phyloP scores from a whole-genome alignment of 2,329 filamentous ascomycete species.

The Pseudogymnoascus sp. region DNA sequence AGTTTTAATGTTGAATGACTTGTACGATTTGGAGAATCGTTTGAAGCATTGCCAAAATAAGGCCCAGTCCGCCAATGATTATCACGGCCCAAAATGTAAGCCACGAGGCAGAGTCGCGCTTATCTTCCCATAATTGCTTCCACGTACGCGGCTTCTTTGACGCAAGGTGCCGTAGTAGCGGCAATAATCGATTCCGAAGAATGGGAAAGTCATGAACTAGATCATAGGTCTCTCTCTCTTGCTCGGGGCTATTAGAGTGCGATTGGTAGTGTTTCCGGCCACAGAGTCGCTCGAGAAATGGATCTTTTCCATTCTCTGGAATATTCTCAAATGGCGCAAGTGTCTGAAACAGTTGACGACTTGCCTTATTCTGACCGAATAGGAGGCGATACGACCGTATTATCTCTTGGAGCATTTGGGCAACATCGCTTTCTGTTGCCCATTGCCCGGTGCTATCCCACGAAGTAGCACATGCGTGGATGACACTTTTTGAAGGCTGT shows the following conservation, averaged over 20 bases:
- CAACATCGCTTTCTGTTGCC: slow-evolving; percentile 17
- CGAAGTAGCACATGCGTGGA: slow-evolving; percentile 10
- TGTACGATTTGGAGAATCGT: slow-evolving; percentile 21
- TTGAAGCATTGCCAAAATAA: slow-evolving; percentile 20
- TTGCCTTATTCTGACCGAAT: slow-evolving; percentile 20
- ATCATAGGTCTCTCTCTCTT: slow-evolving; percentile 10
- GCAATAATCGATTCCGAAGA: not conserved
- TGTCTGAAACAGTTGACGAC: slow-evolving; percentile 17
- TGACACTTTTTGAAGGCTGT: not conserved
- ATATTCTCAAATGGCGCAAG: slow-evolving; percentile 10
- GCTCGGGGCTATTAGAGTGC: not conserved
- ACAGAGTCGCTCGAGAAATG: not conserved
- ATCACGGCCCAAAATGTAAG: slow-evolving; percentile 21
- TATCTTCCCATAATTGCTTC: slow-evolving; percentile 20
- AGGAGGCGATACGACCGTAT: slow-evolving; percentile 22
- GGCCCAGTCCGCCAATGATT: slow-evolving; percentile 18
- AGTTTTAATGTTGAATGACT: slow-evolving; percentile 11
- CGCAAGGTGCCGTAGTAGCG: not conserved
- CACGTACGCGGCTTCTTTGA: not conserved
- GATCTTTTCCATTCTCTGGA: slow-evolving; percentile 4
- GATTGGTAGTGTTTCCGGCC: not conserved
- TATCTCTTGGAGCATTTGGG: slow-evolving; percentile 19
- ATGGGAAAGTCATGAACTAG: slow-evolving; percentile 5
- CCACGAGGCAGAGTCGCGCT: slow-evolving; percentile 23
- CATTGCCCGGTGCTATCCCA: slow-evolving; percentile 9